Conservation (phyloP, 768 basidiomycete species). For the Termitomyces sp. region DNA sequence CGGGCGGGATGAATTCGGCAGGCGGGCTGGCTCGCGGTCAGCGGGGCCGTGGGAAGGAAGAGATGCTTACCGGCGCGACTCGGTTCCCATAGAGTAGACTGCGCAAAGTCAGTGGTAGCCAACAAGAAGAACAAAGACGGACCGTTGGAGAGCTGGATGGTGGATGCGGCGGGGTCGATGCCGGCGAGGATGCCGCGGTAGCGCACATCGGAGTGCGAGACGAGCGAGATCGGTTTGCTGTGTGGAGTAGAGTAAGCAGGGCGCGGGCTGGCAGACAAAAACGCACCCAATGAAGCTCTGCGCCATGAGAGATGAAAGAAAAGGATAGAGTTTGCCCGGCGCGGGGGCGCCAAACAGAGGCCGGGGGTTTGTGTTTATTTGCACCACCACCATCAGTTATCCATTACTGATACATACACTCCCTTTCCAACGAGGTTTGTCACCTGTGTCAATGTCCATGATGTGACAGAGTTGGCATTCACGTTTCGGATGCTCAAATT, state of each 20-base stretch:
- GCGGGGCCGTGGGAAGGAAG: not conserved
- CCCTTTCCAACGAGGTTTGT: no score
- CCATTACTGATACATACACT: no score
- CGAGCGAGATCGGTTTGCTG: slow-evolving; percentile 82
- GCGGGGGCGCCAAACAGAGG: no score
- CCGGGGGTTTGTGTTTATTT: no score
- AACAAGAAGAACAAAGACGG: slow-evolving; percentile 5
- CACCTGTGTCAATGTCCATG: no score
- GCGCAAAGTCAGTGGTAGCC: not conserved
- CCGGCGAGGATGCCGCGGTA: slow-evolving; percentile 85
- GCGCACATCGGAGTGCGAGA: slow-evolving; percentile 64
- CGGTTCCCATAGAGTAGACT: slow-evolving; percentile 90
- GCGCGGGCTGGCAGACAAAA: not conserved
- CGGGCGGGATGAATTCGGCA: slow-evolving; percentile 77
- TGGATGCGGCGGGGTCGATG: slow-evolving; percentile 80
- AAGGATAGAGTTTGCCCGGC: no score
- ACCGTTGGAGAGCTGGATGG: slow-evolving; percentile 89
- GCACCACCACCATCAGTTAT: no score
- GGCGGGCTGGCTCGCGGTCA: slow-evolving; percentile 45
- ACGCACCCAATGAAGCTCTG: slow-evolving; percentile 72
- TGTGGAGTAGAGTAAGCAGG: not conserved
- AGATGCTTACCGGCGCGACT: slow-evolving; percentile 63
- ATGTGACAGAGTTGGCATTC: no score
- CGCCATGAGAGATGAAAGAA: slow-evolving; percentile 42
- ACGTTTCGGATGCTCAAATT: no score